Evolutionary conservation across 2,329 filamentous ascomycete species (phyloP), one percentile per base, ranked within the genome.

Genomic region (Hymenotorrendiella dingleyae): DNA sequence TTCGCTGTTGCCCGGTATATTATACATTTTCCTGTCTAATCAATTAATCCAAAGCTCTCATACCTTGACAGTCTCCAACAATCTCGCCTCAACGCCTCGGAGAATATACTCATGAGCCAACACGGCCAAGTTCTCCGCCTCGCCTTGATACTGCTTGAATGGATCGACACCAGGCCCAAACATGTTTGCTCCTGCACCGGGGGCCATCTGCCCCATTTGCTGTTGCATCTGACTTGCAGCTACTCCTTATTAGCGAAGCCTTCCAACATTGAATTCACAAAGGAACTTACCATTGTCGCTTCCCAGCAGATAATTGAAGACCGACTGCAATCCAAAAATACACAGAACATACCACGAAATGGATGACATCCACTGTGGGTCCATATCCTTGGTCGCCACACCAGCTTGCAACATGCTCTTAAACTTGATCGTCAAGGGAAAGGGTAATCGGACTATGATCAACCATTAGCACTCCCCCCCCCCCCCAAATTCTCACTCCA

Each of bases 341-440:
- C 94, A 97, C 54, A 98, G 70, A 62, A 98, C 97, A 71, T 98
- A 98, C 90, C 93, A 98, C 47, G 89, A 95, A 65, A 98, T 82
- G 66, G 89, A 95, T 1, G 90, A 96, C 68, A 98, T 95, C 93
- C 93, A 98, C 66, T 91, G 79, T 9, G 95, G 93, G 62, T 98
- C 94, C 70, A 98, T 82, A 63, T 98, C 93, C 59, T 83, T 84
- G 20, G 94, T 98, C 51, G 89, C 89, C 33, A 98, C 91, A 57
- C 93, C 93, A 30, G 91, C 91, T 69, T 98, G 93, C 40, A 98
- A 75, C 93, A 98, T 98, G 55, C 88, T 93, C 75, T 98, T 98
- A 77, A 98, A 98, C 65, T 95, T 94, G 65, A 96, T 90, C 23
- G 93, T 98, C 53, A 98, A 76, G 3, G 94, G 93, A 65, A 98